phyloP scores from a whole-genome alignment of 2,329 filamentous ascomycete species.

The Cytospora schulzeri region DNA sequence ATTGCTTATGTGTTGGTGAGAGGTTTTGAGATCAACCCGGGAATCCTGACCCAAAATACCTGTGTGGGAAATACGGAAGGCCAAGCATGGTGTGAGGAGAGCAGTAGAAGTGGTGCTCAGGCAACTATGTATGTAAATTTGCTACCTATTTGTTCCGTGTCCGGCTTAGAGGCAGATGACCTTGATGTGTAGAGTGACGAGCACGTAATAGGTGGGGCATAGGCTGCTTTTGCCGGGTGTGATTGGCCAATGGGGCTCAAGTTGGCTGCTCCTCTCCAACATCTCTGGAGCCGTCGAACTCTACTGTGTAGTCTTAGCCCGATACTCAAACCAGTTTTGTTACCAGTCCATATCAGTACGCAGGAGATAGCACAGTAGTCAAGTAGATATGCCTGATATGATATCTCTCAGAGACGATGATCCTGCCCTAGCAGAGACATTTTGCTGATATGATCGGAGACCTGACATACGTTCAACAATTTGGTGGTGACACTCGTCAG shows the following conservation, averaged over 20 bases:
- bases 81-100: neutral
- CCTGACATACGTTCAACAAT: neutral
- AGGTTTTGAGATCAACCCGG: neutral
- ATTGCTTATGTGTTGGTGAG: slow-evolving; percentile 36
- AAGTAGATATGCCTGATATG: neutral
- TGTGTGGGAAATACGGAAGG: neutral
- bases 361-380: neutral
- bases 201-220: neutral
- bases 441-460: neutral
- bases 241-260: neutral
- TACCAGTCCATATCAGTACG: neutral
- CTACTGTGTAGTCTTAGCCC: neutral
- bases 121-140: neutral
- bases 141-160: neutral
- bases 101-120: neutral
- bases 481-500: neutral
- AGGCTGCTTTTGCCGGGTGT: neutral
- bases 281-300: neutral
- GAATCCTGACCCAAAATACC: neutral
- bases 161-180: neutral
- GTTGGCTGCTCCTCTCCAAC: neutral
- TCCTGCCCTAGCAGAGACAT: neutral
- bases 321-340: neutral
- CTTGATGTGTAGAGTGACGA: neutral
- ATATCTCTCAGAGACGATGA: neutral